Conservation (phyloP, 345 rosid genomes). For the Streptanthus diversifolius region DNA sequence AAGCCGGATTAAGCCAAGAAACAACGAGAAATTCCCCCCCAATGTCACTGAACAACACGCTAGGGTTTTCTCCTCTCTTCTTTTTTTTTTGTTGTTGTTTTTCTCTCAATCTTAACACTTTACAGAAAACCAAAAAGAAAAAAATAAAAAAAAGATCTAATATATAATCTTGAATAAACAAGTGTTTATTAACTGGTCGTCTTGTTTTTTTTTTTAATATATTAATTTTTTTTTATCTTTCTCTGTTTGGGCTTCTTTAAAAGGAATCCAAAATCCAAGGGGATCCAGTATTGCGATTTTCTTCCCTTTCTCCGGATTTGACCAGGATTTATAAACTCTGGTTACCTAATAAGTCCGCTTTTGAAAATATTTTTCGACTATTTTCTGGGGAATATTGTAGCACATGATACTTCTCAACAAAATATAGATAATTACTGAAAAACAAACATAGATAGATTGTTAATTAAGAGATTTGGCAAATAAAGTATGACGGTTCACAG, state of each 20-base stretch:
- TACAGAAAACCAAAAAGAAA: background rate
- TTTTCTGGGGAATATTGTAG: background rate
- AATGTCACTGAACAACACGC: conserved; percentile 19
- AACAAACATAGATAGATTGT: too few relatives aligned
- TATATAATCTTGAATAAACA: background rate
- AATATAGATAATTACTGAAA: too few relatives aligned
- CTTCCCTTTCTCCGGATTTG: background rate
- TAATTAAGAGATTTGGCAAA: too few relatives aligned
- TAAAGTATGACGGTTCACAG: background rate
- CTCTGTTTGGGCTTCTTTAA: background rate
- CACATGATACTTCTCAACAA: background rate
- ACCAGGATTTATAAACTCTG: background rate
- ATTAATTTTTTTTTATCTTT: background rate
- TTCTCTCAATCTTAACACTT: conserved; percentile 8
- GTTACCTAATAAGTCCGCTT: background rate
- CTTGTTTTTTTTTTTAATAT: background rate
- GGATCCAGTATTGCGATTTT: conserved; percentile 13
- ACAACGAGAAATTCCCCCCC: background rate
- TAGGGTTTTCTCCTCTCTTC: conserved; percentile 30
- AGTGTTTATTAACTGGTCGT: conserved; percentile 15
- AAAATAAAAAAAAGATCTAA: conserved; percentile 6
- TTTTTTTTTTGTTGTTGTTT: background rate
- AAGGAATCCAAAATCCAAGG: conserved; percentile 18
- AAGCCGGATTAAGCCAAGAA: background rate
- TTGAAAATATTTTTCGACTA: background rate